These are phyloP conservation scores for Gonium pectorale DNA, from an alignment of 139 green algal genomes.

Conservation along the genomic window DNA sequence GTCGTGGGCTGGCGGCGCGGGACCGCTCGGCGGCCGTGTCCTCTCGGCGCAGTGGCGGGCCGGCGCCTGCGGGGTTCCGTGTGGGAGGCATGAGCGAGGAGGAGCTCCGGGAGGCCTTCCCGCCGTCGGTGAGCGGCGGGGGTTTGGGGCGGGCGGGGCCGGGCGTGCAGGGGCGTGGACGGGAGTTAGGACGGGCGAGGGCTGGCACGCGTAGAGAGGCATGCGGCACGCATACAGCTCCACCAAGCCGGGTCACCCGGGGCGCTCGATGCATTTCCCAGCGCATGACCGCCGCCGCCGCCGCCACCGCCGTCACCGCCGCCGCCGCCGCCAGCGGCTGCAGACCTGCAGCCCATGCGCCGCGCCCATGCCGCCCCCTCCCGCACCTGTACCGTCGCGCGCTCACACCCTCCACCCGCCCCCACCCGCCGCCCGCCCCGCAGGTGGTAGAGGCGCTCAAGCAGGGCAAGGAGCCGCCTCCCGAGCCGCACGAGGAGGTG, in stretches of 20 bases:
- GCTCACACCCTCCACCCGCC: too few relatives aligned
- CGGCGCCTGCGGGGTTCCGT: neutral
- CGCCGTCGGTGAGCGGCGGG: constrained; percentile 3
- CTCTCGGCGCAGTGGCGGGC: neutral
- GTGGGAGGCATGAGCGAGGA: constrained; percentile 16
- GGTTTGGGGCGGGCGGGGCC: neutral
- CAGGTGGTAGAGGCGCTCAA: constrained; percentile 19
- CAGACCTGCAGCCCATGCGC: neutral
- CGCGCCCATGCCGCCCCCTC: too few relatives aligned
- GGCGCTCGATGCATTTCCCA: too few relatives aligned
- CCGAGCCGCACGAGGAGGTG: constrained; percentile 18
- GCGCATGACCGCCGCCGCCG: neutral
- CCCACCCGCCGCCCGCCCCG: neutral
- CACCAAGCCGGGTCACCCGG: neutral
- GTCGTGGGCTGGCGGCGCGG: too few relatives aligned
- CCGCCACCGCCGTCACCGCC: neutral
- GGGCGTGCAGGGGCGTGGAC: too few relatives aligned
- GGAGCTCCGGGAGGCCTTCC: constrained; percentile 16
- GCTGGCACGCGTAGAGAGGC: too few relatives aligned
- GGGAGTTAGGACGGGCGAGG: too few relatives aligned
- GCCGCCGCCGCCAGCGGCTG: neutral
- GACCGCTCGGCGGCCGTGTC: too few relatives aligned
- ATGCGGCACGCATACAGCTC: neutral
- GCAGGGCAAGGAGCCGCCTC: constrained; percentile 4
- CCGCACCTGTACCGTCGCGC: neutral